Evolutionary conservation across 2,329 filamentous ascomycete species (phyloP).

Genomic region (Rutstroemia sydowiana): DNA sequence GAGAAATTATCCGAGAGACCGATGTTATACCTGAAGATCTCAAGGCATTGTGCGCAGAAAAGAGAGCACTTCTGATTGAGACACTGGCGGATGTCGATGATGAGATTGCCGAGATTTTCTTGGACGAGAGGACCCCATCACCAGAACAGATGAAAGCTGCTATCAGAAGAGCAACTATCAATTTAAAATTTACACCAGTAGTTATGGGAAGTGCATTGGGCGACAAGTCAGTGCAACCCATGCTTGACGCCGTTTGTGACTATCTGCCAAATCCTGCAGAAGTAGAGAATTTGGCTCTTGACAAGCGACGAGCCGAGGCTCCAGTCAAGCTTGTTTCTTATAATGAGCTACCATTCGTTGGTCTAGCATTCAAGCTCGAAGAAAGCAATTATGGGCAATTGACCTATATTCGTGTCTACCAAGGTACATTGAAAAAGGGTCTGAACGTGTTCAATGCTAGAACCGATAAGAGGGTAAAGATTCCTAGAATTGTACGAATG

Average conservation of each 20-base stretch:
- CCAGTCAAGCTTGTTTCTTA: slow-evolving; percentile 86
- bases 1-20: slow-evolving; percentile 66
- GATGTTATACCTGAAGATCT: slow-evolving; percentile 81
- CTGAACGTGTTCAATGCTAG: slow-evolving; percentile 89
- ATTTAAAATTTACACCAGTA: slow-evolving; percentile 84
- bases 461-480: slow-evolving; percentile 90
- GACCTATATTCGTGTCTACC: slow-evolving; percentile 97
- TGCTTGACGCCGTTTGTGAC: slow-evolving; percentile 94
- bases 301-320: slow-evolving; percentile 70
- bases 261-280: slow-evolving; percentile 89
- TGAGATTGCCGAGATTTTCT: slow-evolving; percentile 90
- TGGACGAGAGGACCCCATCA: slow-evolving; percentile 78
- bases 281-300: slow-evolving; percentile 82
- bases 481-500: slow-evolving; percentile 97
- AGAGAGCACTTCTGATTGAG: slow-evolving; percentile 80
- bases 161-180: slow-evolving; percentile 84
- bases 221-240: slow-evolving; percentile 90
- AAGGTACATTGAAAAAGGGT: slow-evolving; percentile 83
- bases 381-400: slow-evolving; percentile 98
- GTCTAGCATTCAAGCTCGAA: slow-evolving; percentile 96
- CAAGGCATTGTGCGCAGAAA: slow-evolving; percentile 68
- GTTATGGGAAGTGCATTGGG: slow-evolving; percentile 94
- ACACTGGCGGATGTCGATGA: slow-evolving; percentile 96
- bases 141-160: slow-evolving; percentile 82
- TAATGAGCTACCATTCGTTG: slow-evolving; percentile 88